phyloP scores from a whole-genome alignment of 1,284 basidiomycete species.

The Irpex rosettiformis region DNA sequence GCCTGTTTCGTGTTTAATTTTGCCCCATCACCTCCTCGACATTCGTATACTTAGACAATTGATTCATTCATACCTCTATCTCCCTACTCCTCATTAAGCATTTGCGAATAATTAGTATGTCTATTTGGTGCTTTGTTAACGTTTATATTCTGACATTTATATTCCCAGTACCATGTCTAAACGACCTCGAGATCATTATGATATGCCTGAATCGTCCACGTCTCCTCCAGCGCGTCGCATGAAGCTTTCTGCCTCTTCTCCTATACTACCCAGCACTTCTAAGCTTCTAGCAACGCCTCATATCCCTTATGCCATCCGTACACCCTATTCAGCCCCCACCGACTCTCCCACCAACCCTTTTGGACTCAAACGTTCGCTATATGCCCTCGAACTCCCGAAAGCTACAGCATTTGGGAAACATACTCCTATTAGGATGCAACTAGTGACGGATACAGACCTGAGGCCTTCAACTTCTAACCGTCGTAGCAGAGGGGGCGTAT shows the following conservation, averaged over 20 bases:
- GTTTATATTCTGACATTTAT: too few relatives aligned
- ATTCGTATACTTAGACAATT: too few relatives aligned
- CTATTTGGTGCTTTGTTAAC: too few relatives aligned
- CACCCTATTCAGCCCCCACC: constrained; percentile 28
- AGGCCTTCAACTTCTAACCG: neutral
- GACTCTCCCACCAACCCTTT: constrained; percentile 40
- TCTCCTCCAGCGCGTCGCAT: constrained; percentile 19
- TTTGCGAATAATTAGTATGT: too few relatives aligned
- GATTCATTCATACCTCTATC: too few relatives aligned
- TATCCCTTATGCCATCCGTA: constrained; percentile 18
- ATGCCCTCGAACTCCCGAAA: constrained; percentile 39
- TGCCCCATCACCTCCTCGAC: too few relatives aligned
- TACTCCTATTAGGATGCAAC: constrained; percentile 63
- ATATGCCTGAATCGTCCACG: constrained; percentile 20
- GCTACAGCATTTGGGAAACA: constrained; percentile 49
- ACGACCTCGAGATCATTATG: constrained; percentile 20
- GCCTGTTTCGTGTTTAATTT: too few relatives aligned
- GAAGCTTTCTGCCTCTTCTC: constrained; percentile 12
- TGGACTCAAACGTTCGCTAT: constrained; percentile 29
- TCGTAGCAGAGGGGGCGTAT: constrained; percentile 29
- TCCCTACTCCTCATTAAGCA: too few relatives aligned
- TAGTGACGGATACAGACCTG: constrained; percentile 30
- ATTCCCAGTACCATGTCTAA: too few relatives aligned
- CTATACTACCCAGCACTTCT: constrained; percentile 12
- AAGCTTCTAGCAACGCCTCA: constrained; percentile 20